Evolutionary conservation across 2,329 filamentous ascomycete species (phyloP), one percentile per base, ranked within the genome.

Genomic region (Colletotrichum kahawae): DNA sequence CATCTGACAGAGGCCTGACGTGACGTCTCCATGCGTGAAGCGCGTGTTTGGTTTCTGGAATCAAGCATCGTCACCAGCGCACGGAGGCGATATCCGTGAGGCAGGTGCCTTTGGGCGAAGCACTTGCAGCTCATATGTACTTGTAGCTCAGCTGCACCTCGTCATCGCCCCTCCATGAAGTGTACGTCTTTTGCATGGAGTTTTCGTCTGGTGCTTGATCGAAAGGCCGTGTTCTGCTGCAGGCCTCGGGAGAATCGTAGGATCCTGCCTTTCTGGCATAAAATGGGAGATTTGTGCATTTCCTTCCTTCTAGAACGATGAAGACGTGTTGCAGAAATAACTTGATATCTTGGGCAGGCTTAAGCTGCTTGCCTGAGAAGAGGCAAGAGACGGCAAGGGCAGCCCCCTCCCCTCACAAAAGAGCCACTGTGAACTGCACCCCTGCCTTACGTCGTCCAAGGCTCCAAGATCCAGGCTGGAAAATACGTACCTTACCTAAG

Each of bases 401-500:
- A 57, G 54, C 36, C 69, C 69, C 72, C 69, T 75, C 72, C 29
- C 72, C 63, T 75, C 72, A 67, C 33, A 57, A 57, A 27, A 72
- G 63, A 36, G 56, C 34, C 56, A 62, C 34, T 48, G 38, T 48
- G 38, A 48, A 48, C 56, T 67, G 63, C 56, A 72, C 69, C 69
- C 72, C 72, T 75, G 63, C 72, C 72, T 75, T 66, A 67, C 72
- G 63, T 36, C 60, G 54, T 66, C 33, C 27, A 60, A 36, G 21
- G 38, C 27, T 21, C 27, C 38, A 74, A 51, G 31, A 18, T 36
- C 31, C 57, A 33, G 57, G 14, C 33, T n/a, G 16, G 6, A 18
- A 59, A 34, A 48, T 72, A 75, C 72, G 69, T 75, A 72, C 69
- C 38, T 67, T 74, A 56, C 66, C 71, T 64, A 70, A 24, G 72